Conservation (phyloP, 2,329 filamentous ascomycete species). For the Colletotrichum higginsianum region DNA sequence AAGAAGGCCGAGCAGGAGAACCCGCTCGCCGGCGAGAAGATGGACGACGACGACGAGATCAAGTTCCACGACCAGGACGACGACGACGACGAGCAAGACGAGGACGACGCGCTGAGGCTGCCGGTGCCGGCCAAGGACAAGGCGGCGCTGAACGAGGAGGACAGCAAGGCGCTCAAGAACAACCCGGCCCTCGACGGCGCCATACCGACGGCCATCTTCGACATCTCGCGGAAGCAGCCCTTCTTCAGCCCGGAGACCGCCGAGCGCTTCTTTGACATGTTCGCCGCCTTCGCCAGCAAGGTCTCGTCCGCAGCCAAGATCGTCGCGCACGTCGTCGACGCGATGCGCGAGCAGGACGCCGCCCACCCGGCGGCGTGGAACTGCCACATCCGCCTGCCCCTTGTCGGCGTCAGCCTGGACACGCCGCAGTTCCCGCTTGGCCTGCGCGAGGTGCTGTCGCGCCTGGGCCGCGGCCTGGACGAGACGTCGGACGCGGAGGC, state of each 20-base stretch:
- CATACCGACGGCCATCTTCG: constrained; percentile 93
- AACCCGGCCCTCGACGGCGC: constrained; percentile 93
- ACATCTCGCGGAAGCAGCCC: constrained; percentile 84
- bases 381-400: constrained; percentile 79
- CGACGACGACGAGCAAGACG: constrained; percentile 54
- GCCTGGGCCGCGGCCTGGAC: constrained; percentile 68
- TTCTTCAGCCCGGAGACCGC: constrained; percentile 77
- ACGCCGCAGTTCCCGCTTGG: constrained; percentile 82
- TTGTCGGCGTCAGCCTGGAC: constrained; percentile 74
- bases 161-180: constrained; percentile 70
- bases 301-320: constrained; percentile 77
- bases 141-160: constrained; percentile 64
- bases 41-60: constrained; percentile 65
- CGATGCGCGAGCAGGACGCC: constrained; percentile 73
- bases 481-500: constrained; percentile 61
- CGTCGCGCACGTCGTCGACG: constrained; percentile 79
- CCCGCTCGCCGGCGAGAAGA: constrained; percentile 61
- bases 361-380: constrained; percentile 74
- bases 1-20: constrained; percentile 64
- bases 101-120: constrained; percentile 58
- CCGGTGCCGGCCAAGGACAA: constrained; percentile 62
- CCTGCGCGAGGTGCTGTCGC: constrained; percentile 75
- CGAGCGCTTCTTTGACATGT: constrained; percentile 85
- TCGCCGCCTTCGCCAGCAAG: constrained; percentile 74
- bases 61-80: constrained; percentile 62